Evolutionary conservation across 2,329 filamentous ascomycete genomes (phyloP).

Genomic region (Pseudopithomyces maydicus): DNA sequence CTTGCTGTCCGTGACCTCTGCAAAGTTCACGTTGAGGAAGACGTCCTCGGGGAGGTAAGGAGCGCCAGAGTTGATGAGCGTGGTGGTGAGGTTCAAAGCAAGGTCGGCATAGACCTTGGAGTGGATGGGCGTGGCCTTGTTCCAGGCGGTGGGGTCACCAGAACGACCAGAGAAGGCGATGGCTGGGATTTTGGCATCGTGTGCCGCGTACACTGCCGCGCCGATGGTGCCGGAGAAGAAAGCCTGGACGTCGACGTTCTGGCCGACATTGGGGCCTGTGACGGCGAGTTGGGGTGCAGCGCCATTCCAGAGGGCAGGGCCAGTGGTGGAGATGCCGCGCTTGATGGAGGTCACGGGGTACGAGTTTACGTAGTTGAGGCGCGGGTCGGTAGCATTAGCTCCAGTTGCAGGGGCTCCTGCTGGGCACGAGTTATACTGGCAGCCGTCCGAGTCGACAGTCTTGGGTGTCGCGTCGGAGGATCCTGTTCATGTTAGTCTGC

Average conservation of each 20-base stretch:
- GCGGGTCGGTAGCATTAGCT: constrained; percentile 60
- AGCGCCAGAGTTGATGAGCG: constrained; percentile 59
- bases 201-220: constrained; percentile 64
- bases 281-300: constrained; percentile 66
- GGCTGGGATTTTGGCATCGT: constrained; percentile 62
- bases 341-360: constrained; percentile 69
- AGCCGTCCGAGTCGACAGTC: constrained; percentile 54
- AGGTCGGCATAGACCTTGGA: constrained; percentile 68
- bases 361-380: constrained; percentile 74
- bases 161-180: constrained; percentile 69
- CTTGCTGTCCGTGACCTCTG: constrained; percentile 52
- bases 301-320: constrained; percentile 59
- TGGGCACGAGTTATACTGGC: constrained; percentile 67
- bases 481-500: constrained; percentile 46
- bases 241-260: constrained; percentile 62
- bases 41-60: constrained; percentile 67
- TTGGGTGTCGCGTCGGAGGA: constrained; percentile 57
- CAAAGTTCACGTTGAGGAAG: constrained; percentile 74
- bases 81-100: constrained; percentile 62
- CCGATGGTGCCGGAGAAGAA: constrained; percentile 72
- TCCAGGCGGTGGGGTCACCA: constrained; percentile 58
- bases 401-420: constrained; percentile 62
- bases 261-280: constrained; percentile 66
- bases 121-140: constrained; percentile 55
- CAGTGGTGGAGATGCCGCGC: constrained; percentile 64